Evolutionary conservation across 2,329 filamentous ascomycete genomes (phyloP), one percentile per base, ranked within the genome.

Genomic region (Corniculantispora saksenae): DNA sequence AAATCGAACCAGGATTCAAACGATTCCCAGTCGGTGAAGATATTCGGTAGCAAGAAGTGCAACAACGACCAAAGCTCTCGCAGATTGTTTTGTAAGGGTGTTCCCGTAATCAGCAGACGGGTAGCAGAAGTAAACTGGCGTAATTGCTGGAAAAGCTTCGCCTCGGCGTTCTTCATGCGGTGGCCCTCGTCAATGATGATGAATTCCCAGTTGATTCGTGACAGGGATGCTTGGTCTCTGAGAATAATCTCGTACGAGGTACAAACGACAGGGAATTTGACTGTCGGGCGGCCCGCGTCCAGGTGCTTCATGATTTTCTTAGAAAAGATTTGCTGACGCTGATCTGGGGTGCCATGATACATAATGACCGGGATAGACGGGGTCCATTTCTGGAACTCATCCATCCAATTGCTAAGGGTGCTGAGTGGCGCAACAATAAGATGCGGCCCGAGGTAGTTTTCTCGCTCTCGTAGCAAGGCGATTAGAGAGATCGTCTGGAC

Each of bases 1-100:
- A 99, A 99, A 75, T 99, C 94, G 68, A 99, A 99, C 94, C 94
- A 98, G 1, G 89, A 89, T 73, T 97, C 92, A 66, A 99, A 99
- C 0, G 92, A 93, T 55, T 96, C 92, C 76, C 96, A 89, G 71
- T 97, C 92, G 54, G 94, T 93, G 71, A 99, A 99, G 38, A 97
- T 94, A 47, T 91, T 91, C 0, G 94, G 95, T 56, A 98, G 85
- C 0, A 99, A 81, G 72, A 99, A 99, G 72, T 99, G 94, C 0
- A 99, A 84, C 0, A 99, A 78, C 0, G 94, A 97, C 95, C 95
- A 99, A 0, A 99, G 79, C 72, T 99, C 95, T 15, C 93, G 91
- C 0, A 99, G 84, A 67, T 98, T 98, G 76, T 99, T 99, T 69
- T 99, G 95, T 0, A 99, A 79, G 0, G 95, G 95, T 0, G 95